Evolutionary conservation across 805 yeast species (phyloP).

Genomic region (Ogataea polymorpha): DNA sequence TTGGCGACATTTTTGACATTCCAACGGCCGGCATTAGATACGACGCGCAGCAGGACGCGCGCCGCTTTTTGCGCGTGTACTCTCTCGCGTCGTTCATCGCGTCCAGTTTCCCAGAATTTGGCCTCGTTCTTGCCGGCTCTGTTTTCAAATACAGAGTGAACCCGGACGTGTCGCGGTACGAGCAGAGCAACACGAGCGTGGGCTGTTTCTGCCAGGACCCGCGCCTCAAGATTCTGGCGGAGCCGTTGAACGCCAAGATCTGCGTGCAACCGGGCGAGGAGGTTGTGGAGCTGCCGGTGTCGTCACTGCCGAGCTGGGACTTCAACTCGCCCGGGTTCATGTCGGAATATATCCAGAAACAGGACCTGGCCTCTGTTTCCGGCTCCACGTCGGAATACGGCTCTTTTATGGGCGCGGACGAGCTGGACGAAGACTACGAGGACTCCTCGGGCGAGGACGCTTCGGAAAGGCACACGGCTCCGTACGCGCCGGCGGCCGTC

Average conservation of each 20-base stretch:
- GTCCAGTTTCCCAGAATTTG: constrained; percentile 48
- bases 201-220: constrained; percentile 27
- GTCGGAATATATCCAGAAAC: constrained; percentile 30
- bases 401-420: constrained; percentile 14
- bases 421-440: constrained; percentile 18
- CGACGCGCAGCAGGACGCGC: constrained; percentile 44
- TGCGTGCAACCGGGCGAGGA: constrained; percentile 2
- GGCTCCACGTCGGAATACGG: constrained; percentile 7
- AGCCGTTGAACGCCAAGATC: constrained; percentile 15
- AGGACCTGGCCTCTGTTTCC: constrained; percentile 19
- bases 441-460: constrained; percentile 13
- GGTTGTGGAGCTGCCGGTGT: constrained; percentile 3
- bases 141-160: constrained; percentile 39
- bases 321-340: constrained; percentile 31
- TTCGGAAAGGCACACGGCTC: constrained; percentile 2
- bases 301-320: constrained; percentile 30
- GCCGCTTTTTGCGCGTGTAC: constrained; percentile 49
- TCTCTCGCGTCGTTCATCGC: constrained; percentile 51
- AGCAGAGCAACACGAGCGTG: constrained; percentile 20
- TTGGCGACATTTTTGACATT: constrained; percentile 55
- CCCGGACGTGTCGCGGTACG: constrained; percentile 4
- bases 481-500: constrained; percentile 14
- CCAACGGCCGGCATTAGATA: constrained; percentile 62
- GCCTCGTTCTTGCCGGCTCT: constrained; percentile 45
- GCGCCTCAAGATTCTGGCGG: constrained; percentile 23